These are phyloP conservation scores for Barnettozyma siamensis DNA, from an alignment of 805 yeast genomes.

Conservation along the genomic window DNA sequence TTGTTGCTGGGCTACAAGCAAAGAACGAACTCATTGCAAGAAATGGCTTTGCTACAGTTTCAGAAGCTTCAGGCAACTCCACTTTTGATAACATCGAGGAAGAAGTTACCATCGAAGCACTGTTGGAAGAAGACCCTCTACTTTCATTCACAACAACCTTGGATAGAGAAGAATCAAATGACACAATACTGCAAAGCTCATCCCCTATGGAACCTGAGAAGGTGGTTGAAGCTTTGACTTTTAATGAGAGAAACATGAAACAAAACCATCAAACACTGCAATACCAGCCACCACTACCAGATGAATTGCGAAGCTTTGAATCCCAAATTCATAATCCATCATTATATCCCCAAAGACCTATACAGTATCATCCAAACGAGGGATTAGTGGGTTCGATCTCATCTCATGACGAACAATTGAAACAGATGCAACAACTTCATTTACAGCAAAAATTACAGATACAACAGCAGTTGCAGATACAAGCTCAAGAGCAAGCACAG, in stretches of 20 bases:
- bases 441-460: not conserved
- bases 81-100: constrained; percentile 6
- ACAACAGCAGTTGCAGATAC: constrained; percentile 1
- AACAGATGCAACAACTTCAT: constrained; percentile 2
- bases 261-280: not conserved
- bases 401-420: not conserved
- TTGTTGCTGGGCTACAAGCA: constrained; percentile 17
- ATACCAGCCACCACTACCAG: not conserved
- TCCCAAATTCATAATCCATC: not conserved
- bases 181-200: constrained; percentile 22
- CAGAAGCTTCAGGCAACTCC: not conserved
- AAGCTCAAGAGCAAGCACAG: constrained; percentile 1
- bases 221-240: constrained; percentile 6
- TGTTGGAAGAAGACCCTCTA: constrained; percentile 25
- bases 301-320: not conserved
- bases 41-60: constrained; percentile 9
- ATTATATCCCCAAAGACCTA: not conserved
- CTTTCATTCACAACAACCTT: constrained; percentile 21
- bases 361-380: not conserved
- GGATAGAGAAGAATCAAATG: constrained; percentile 25
- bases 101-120: constrained; percentile 20
- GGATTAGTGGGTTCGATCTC: not conserved
- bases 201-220: constrained; percentile 10
- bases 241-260: constrained; percentile 6
- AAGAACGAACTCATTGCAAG: constrained; percentile 8